Conservation (phyloP, 768 basidiomycete species). For the Tylopilus vinaceipallidus region DNA sequence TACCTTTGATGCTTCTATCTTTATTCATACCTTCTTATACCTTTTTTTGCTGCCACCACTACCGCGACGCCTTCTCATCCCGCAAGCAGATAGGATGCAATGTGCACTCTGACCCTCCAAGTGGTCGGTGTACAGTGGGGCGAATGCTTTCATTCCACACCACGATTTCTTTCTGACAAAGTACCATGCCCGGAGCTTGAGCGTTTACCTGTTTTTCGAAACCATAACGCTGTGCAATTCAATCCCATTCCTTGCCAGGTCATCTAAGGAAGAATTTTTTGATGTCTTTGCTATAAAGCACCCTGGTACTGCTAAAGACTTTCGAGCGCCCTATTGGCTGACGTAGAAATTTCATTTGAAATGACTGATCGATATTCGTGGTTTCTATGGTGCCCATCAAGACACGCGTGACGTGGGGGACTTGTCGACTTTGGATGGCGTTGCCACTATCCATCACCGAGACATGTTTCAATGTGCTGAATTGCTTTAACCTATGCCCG, state of each 20-base stretch:
- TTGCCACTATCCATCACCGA: no score
- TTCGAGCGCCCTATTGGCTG: no score
- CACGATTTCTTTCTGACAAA: neutral
- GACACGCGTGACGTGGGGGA: no score
- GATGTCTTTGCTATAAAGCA: no score
- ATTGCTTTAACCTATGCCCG: no score
- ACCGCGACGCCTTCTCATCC: neutral
- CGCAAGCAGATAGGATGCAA: neutral
- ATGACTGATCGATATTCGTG: no score
- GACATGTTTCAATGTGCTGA: no score
- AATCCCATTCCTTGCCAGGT: neutral
- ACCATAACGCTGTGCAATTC: slow-evolving; percentile 4
- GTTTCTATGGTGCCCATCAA: no score
- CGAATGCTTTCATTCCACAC: neutral
- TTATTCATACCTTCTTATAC: neutral
- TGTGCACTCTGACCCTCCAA: neutral
- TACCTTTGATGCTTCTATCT: slow-evolving; percentile 17
- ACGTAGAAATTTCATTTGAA: no score
- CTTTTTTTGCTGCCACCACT: neutral
- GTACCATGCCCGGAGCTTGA: slow-evolving; percentile 22
- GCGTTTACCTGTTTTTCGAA: slow-evolving; percentile 11
- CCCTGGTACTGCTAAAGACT: no score
- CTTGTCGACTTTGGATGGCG: no score
- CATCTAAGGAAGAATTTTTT: neutral
- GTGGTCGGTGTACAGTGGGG: neutral